Conservation (phyloP, 2,329 filamentous ascomycete species). For the Calonectria pauciramosa region DNA sequence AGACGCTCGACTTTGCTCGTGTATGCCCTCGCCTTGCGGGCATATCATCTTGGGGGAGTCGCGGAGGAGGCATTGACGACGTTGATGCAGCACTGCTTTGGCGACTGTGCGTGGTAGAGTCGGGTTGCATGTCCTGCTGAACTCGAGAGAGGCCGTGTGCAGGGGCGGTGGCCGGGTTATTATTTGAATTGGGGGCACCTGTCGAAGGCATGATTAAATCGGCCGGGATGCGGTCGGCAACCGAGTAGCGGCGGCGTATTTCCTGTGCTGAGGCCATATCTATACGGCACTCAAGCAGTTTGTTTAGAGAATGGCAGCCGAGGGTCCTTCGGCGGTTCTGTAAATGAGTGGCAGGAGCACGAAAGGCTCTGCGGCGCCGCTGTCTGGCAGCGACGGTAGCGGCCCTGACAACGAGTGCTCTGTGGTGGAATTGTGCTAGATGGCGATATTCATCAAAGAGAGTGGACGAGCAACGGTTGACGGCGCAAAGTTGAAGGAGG, state of each 20-base stretch:
- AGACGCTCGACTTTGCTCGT: conserved; percentile 67
- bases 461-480: conserved; percentile 60
- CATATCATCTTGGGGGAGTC: conserved; percentile 55
- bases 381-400: conserved; percentile 55
- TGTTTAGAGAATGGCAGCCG: conserved; percentile 50
- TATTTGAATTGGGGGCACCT: conserved; percentile 37
- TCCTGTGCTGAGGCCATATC: conserved; percentile 54
- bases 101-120: conserved; percentile 30
- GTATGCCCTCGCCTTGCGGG: conserved; percentile 57
- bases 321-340: conserved; percentile 51
- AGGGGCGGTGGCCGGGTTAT: conserved; percentile 28
- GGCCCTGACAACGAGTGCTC: conserved; percentile 60
- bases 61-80: conserved; percentile 52
- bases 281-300: conserved; percentile 38
- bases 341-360: conserved; percentile 55
- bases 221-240: conserved; percentile 52
- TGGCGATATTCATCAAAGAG: conserved; percentile 61
- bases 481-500: conserved; percentile 62
- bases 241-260: conserved; percentile 57
- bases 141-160: conserved; percentile 29
- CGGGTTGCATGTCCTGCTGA: conserved; percentile 29
- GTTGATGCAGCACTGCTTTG: conserved; percentile 37
- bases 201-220: conserved; percentile 44
- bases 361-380: conserved; percentile 54
- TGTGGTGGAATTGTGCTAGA: conserved; percentile 55